phyloP scores from a whole-genome alignment of 257 asterid genomes.

The Fraxinus cuspidata region DNA sequence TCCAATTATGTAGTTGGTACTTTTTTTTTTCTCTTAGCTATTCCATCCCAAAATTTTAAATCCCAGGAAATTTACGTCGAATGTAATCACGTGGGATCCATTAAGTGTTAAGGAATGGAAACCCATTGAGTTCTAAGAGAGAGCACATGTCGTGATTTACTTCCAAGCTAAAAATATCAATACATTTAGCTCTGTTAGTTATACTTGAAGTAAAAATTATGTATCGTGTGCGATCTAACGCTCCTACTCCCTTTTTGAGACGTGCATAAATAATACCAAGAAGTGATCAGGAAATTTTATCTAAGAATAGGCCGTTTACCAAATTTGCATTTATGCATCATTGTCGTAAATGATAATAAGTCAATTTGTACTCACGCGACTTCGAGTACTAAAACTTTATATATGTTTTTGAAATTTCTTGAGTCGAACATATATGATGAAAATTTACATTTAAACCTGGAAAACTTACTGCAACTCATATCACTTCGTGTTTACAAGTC shows the following conservation, averaged over 20 bases:
- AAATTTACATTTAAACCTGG: background rate
- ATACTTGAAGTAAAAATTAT: too few relatives aligned
- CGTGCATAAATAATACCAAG: background rate
- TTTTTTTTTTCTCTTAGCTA: too few relatives aligned
- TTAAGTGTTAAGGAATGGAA: too few relatives aligned
- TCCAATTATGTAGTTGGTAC: too few relatives aligned
- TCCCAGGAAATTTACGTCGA: too few relatives aligned
- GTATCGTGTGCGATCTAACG: background rate
- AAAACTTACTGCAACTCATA: background rate
- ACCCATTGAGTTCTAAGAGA: too few relatives aligned
- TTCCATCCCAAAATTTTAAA: too few relatives aligned
- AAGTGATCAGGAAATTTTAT: background rate
- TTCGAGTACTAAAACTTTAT: too few relatives aligned
- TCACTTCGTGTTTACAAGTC: background rate
- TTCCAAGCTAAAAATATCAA: background rate
- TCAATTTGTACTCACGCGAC: background rate
- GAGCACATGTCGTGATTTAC: too few relatives aligned
- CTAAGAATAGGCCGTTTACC: background rate
- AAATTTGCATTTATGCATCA: background rate
- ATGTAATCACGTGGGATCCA: too few relatives aligned
- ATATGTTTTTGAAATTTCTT: background rate
- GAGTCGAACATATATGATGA: background rate
- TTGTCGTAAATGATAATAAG: background rate
- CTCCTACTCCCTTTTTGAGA: background rate
- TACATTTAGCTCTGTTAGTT: background rate